Evolutionary conservation across 495 filamentous ascomycete genomes (phyloP), one percentile per base, ranked within the genome.

Genomic region (Penicillium malachiteum): DNA sequence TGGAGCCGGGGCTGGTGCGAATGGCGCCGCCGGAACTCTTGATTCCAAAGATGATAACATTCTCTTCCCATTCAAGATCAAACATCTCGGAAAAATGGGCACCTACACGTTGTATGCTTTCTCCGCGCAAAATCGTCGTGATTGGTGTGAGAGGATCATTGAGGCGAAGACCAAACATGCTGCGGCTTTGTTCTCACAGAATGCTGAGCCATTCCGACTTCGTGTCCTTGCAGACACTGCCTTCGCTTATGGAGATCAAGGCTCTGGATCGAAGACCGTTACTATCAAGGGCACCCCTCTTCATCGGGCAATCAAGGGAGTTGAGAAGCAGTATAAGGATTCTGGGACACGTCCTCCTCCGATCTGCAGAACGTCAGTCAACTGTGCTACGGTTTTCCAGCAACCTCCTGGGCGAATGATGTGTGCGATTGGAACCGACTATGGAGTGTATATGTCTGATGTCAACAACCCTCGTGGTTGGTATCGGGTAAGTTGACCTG

Each of bases 121-220:
- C 30, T 84, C 82, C 1, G 80, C 85, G 2, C 79, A 85, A 52
- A 88, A 85, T 56, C 82, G 94, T 45, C 78, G 84, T 54, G 90
- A 95, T 17, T 99, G 94, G 94, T 96, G 91, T 61, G 83, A 87
- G 34, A 95, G 91, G 72, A 96, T 99, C 62, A 85, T 92, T 30
- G 87, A 94, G 62, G 94, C 94, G 8, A 97, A 99, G 74, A 95
- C 91, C 5, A 84, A 86, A 50, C 92, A 97, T 71, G 94, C 95
- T 7, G 84, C 88, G 3, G 87, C 91, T 13, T 76, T 97, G 8
- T 89, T 90, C 68, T 84, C 89, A 0, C 95, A 97, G 68, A 96
- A 97, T 68, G 93, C 94, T 0, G 94, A 99, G 71, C 94, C 94
- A 1, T 99, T 99, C 81, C 81, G 91, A 53, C 76, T 97, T 5